Conservation (phyloP, 805 yeast species). For the Metschnikowia baotianmanensis region DNA sequence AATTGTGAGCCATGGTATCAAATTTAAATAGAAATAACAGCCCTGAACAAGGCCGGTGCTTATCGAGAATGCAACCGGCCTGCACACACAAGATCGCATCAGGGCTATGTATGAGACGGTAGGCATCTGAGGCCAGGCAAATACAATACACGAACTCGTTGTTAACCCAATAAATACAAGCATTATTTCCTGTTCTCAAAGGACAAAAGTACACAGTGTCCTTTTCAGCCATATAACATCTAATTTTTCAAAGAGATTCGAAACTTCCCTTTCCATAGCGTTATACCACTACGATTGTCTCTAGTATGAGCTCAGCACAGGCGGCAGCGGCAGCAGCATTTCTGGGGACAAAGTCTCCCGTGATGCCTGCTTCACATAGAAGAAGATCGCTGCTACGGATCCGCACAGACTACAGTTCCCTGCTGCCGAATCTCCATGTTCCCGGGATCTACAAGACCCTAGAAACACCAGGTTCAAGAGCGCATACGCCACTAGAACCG, state of each 20-base stretch:
- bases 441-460: neutral
- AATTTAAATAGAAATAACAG: too few relatives aligned
- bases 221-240: neutral
- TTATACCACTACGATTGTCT: neutral
- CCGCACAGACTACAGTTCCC: neutral
- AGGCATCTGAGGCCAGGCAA: neutral
- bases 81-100: neutral
- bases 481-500: neutral
- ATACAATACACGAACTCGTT: too few relatives aligned
- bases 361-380: neutral
- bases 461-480: neutral
- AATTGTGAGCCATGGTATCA: too few relatives aligned
- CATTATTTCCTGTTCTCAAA: too few relatives aligned
- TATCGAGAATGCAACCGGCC: too few relatives aligned
- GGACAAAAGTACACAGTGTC: too few relatives aligned
- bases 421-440: neutral
- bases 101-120: too few relatives aligned
- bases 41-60: too few relatives aligned
- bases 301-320: conserved; percentile 28
- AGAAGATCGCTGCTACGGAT: conserved; percentile 9
- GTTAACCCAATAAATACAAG: too few relatives aligned
- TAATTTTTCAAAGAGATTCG: too few relatives aligned
- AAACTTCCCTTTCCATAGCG: too few relatives aligned
- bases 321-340: conserved; percentile 48
- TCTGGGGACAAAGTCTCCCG: conserved; percentile 20